Base-by-base conservation (phyloP, 768 basidiomycete genomes). In the Erythrobasidium yunnanense region DNA sequence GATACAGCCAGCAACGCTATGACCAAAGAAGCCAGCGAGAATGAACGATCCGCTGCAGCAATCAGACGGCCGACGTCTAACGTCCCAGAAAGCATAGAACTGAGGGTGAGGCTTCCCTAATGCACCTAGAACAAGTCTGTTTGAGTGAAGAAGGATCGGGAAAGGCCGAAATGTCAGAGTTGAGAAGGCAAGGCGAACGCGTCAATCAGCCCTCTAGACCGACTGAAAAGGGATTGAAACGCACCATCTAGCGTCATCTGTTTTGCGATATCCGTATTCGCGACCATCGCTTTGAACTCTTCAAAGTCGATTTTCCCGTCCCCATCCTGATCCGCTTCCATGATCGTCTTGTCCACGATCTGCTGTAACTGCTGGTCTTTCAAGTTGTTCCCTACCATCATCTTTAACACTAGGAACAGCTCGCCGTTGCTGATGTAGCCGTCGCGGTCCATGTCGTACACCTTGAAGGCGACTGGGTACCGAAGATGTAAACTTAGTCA, bases 301-400 rank as follows among this genome's bases (percentile, higher is more conserved):
- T 95, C 91, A 71, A 99, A 99, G 77, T 84, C 89, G 68, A 99
- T 81, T 77, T 92, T 97, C 27, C 95, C 95, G 75, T 99, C 95
- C 78, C 88, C 91, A 74, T 99, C 92, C 75, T 89, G 87, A 75
- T 99, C 95, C 11, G 92, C 95, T 78, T 99, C 95, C 90, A 99
- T 91, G 76, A 99, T 99, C 7, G 95, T 97, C 80, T 99, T 99
- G 78, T 99, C 95, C 18, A 99, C 95, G 67, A 99, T 99, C 76
- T 97, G 95, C 77, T 99, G 95, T 67, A 99, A 79, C 79, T 97
- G 95, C 75, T 93, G 88, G 75, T 99, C 95, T 90, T 99, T 99
- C 73, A 99, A 80, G 77, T 99, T 99, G 77, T 87, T 96, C 33
- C 95, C 95, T 54, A 97, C 95, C 95, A 99, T 99, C 90, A 97